These are phyloP conservation scores for Laguncularia racemosa DNA, from an alignment of 345 rosid species.

Conservation along the genomic window DNA sequence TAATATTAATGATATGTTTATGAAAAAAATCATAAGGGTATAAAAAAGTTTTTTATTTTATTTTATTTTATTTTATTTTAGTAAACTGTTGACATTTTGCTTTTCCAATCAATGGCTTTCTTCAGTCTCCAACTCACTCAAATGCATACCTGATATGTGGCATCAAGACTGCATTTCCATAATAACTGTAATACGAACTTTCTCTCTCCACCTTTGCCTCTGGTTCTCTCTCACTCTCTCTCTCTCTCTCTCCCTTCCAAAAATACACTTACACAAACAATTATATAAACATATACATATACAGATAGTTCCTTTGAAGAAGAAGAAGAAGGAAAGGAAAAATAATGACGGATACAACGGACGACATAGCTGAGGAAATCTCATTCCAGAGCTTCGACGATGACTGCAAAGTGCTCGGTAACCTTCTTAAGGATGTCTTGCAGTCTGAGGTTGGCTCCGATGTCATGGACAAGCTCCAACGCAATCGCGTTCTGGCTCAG, in stretches of 20 bases:
- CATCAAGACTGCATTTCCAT: no score
- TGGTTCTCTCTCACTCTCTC: background rate
- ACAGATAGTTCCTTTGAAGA: background rate
- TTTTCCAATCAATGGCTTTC: no score
- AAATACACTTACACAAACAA: background rate
- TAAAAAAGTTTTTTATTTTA: no score
- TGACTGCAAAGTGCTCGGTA: constrained; percentile 84
- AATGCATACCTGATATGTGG: no score
- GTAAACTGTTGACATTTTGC: no score
- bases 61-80: no score
- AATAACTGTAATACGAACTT: no score
- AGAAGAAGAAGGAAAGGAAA: background rate
- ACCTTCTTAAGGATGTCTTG: constrained; percentile 74
- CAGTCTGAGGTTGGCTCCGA: constrained; percentile 62
- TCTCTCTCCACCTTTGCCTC: no score
- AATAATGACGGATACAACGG: constrained; percentile 87
- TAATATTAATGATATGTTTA: no score
- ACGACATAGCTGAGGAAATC: constrained; percentile 90
- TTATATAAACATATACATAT: background rate
- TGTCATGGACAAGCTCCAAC: constrained; percentile 70
- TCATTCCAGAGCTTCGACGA: constrained; percentile 93
- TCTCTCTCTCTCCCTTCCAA: background rate
- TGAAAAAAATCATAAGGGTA: no score
- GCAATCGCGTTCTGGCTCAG: constrained; percentile 77
- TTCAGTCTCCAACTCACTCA: no score